phyloP scores from a whole-genome alignment of 2,329 filamentous ascomycete genomes.

The Penicillium expansum region DNA sequence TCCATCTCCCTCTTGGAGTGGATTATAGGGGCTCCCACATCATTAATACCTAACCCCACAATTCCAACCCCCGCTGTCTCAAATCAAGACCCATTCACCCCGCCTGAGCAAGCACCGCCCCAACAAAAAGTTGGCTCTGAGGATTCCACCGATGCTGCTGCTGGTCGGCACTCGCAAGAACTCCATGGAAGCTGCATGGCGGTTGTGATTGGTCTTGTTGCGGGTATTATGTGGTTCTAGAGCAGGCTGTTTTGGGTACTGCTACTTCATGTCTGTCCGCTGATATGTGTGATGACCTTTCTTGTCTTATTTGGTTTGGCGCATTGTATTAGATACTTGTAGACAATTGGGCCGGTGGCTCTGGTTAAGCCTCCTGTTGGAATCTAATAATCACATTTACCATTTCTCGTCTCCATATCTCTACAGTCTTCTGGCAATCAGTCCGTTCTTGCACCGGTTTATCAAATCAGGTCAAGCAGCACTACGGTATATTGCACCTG shows the following conservation, averaged over 20 bases:
- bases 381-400: slow-evolving; percentile 19
- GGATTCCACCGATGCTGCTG: slow-evolving; percentile 24
- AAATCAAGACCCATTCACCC: not conserved
- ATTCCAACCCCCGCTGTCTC: not conserved
- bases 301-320: slow-evolving; percentile 8
- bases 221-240: slow-evolving; percentile 40
- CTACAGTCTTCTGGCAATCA: not conserved
- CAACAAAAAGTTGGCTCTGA: slow-evolving; percentile 16
- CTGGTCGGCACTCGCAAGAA: slow-evolving; percentile 26
- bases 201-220: slow-evolving; percentile 37
- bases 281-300: slow-evolving; percentile 19
- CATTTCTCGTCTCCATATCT: not conserved
- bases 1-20: slow-evolving; percentile 1
- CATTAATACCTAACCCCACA: slow-evolving; percentile 1
- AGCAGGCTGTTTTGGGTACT: not conserved
- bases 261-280: slow-evolving; percentile 5
- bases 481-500: no score
- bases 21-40: not conserved
- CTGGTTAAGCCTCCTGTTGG: slow-evolving; percentile 20
- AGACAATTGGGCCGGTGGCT: slow-evolving; percentile 17
- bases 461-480: not conserved
- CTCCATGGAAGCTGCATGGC: slow-evolving; percentile 39
- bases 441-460: not conserved
- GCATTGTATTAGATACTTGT: slow-evolving; percentile 7
- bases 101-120: slow-evolving; percentile 1